Evolutionary conservation across 345 rosid genomes (phyloP).

Genomic region (Euphorbia pulcherrima): DNA sequence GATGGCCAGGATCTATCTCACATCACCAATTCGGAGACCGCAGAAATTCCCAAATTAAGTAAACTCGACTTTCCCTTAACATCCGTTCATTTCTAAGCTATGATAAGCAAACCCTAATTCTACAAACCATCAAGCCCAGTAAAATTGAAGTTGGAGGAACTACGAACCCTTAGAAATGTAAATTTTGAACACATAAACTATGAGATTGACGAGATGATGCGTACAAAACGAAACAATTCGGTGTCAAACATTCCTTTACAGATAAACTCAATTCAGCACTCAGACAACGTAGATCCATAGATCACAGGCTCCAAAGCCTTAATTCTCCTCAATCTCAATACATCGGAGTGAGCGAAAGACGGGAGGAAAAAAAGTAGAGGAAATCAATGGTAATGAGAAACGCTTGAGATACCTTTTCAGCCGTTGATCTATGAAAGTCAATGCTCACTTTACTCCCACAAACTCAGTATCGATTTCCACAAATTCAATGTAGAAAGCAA

Average conservation of each 20-base stretch:
- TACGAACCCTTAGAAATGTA: not conserved
- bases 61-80: not conserved
- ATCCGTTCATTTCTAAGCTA: not conserved
- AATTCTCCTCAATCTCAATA: constrained; percentile 15
- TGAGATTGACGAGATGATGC: not conserved
- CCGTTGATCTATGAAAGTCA: constrained; percentile 20
- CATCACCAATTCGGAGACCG: not conserved
- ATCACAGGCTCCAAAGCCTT: constrained; percentile 18
- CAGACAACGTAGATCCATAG: constrained; percentile 18
- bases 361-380: not conserved
- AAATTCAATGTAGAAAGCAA: not conserved
- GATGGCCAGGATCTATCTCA: not conserved
- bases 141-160: not conserved
- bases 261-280: not conserved
- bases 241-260: not conserved
- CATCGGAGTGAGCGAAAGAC: not conserved
- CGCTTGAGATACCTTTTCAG: constrained; percentile 10
- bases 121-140: not conserved
- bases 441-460: not conserved
- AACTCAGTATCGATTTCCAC: not conserved
- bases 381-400: not conserved
- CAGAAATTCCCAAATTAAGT: not conserved
- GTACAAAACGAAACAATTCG: not conserved
- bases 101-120: constrained; percentile 1
- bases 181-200: not conserved